Conservation (phyloP, 768 basidiomycete genomes). For the Suillus discolor region DNA sequence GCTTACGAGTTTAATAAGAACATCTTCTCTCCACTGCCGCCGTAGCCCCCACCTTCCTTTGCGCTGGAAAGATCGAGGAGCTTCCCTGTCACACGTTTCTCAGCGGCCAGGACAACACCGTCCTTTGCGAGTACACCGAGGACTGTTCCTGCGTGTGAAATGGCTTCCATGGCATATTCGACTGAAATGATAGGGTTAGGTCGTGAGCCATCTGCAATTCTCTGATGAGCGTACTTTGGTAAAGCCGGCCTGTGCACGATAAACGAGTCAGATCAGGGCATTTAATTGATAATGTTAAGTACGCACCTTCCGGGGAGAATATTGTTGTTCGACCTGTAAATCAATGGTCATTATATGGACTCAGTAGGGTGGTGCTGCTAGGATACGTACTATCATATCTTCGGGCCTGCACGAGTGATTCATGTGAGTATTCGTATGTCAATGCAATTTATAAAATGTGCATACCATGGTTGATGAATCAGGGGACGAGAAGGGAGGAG, state of each 20-base stretch:
- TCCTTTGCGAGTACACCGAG: constrained; percentile 91
- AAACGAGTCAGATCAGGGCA: constrained; percentile 15
- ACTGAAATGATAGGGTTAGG: constrained; percentile 49
- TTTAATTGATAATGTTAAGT: constrained; percentile 6
- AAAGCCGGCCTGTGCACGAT: constrained; percentile 73
- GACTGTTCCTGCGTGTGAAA: constrained; percentile 93
- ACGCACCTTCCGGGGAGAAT: constrained; percentile 95
- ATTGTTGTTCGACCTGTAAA: constrained; percentile 89
- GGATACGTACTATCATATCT: constrained; percentile 86
- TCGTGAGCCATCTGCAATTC: neutral
- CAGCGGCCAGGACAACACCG: constrained; percentile 89
- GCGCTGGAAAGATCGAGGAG: constrained; percentile 87
- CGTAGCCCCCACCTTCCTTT: constrained; percentile 82
- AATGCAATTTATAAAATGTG: neutral
- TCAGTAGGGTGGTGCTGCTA: constrained; percentile 7
- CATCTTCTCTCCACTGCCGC: constrained; percentile 98
- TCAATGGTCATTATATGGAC: constrained; percentile 20
- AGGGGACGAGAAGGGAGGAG: constrained; percentile 13
- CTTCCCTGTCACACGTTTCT: constrained; percentile 99
- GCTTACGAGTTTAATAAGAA: constrained; percentile 89
- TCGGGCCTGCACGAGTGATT: constrained; percentile 58
- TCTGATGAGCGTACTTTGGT: constrained; percentile 73
- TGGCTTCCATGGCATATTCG: constrained; percentile 99
- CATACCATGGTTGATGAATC: constrained; percentile 49
- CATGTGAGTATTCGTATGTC: neutral